phyloP scores from a whole-genome alignment of 352 stramenopile genomes.

The Phytopythium oedochilum region DNA sequence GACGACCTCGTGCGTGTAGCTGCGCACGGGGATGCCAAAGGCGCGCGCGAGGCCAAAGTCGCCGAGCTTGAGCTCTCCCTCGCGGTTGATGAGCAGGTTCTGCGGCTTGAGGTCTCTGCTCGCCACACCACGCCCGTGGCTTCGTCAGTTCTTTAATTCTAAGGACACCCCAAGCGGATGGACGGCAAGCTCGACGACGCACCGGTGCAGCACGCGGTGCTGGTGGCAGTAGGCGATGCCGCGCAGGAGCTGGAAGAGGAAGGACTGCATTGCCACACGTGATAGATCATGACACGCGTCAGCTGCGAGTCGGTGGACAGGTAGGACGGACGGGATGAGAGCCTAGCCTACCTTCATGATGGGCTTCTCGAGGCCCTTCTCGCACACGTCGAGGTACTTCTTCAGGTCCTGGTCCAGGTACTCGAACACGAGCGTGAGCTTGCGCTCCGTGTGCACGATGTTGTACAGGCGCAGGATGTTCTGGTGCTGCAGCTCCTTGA shows the following conservation, averaged over 20 bases:
- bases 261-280: conserved; percentile 48
- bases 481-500: conserved; percentile 97
- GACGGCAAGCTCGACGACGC: too few relatives aligned
- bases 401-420: conserved; percentile 99
- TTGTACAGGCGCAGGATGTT: conserved; percentile 99
- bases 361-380: conserved; percentile 93
- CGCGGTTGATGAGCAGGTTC: conserved; percentile 97
- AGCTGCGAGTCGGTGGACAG: not conserved
- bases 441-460: conserved; percentile 98
- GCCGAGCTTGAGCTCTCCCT: conserved; percentile 98
- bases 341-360: conserved; percentile 89
- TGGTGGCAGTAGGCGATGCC: conserved; percentile 99
- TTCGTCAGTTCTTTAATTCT: not conserved
- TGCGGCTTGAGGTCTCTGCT: conserved; percentile 98
- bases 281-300: too few relatives aligned
- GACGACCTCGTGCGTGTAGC: conserved; percentile 99
- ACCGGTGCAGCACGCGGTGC: conserved; percentile 92
- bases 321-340: not conserved
- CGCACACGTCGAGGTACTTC: conserved; percentile 99
- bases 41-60: conserved; percentile 99
- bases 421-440: conserved; percentile 99
- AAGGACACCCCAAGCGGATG: not conserved
- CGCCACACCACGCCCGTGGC: conserved; percentile 1
- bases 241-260: conserved; percentile 98
- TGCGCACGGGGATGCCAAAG: conserved; percentile 98